Evolutionary conservation across 257 asterid species (phyloP), one percentile per base, ranked within the genome.

Genomic region (Verbena officinalis): DNA sequence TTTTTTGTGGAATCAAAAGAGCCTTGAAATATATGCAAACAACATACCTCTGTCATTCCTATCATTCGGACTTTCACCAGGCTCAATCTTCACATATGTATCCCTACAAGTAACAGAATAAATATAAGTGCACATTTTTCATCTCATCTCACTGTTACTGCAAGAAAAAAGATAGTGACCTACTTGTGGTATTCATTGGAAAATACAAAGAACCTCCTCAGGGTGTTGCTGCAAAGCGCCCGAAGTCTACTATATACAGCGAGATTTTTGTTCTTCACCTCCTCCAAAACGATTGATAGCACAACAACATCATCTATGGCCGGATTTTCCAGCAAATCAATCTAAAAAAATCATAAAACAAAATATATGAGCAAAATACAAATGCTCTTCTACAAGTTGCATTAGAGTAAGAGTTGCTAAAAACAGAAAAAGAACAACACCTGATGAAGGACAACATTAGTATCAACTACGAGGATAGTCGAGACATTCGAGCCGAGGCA

Each of bases 151-250:
- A 40, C 1, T 50, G 4, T 33, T 27, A 50, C 34, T 12, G 31
- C 59, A 53, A 44, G 51, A 49, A 64, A 46, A 17, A 33, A 42
- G 70, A 73, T 12, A 38, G 49, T 76, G 55, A 22, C 86, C 45
- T 82, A 91, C 99, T 81, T 94, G 84, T 94, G 99, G 75, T 94
- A 51, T 67, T 94, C 96, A 74, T 94, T 94, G 9, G 96, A 88
- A 51, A 94, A 94, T 52, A 94, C 96, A 43, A 83, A 94, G 82
- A 90, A 94, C 54, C 82, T 78, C 78, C 99, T 77, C 4, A 76
- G 59, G 0, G 89, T 15, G 62, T 82, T 90, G 87, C 88, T 80
- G 85, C 90, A 83, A 40, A 94, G 90, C 12, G 96, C 96, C 70
- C 99, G 81, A 51, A 94, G 79, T 57, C 99, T 80, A 63, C 86